Base-by-base conservation (phyloP, 768 basidiomycete species). In the Leccinellum albellum region DNA sequence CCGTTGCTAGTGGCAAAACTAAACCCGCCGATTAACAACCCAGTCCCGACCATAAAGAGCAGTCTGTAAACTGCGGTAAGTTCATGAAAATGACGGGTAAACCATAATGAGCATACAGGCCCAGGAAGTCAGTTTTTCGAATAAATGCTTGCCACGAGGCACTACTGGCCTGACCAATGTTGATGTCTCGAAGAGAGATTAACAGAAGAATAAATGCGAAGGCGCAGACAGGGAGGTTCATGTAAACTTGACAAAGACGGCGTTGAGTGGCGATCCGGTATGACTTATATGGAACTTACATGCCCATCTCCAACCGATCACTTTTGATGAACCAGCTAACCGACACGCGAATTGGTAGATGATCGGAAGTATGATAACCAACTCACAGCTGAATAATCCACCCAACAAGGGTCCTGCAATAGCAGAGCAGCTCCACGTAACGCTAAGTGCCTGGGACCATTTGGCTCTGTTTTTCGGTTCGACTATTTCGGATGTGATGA, bases 351-450 rank as follows among this genome's bases (percentile, higher is more conserved):
- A 56, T 63, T 50, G 62, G 60, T 52, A 61, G 50, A 58, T 49
- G 62, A 54, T 51, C 37, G 46, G 50, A 62, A 37, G 54, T 49
- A 51, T 50, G 48, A 53, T 54, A 45, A 50, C 20, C 17, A 26
- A 74, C 83, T 71, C 59, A 89, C 88, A 77, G 66, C 90, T 91
- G 74, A 93, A 93, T 55, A 87, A 64, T 29, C 91, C 91, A 33
- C 91, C 91, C n/a, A 93, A 75, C 15, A 93, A 72, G 21, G 91
- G 91, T 6, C 91, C 91, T 48, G 90, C 89, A 59, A 92, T 71
- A 32, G 91, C 91, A 44, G 91, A 93, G 68, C 87, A 89, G 58
- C 86, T 86, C 91, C 91, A 93, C 35, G 91, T 93, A 53, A 91
- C 70, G 61, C 90, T 91, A 31, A 92, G 78, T 20, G 89, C 89